These are phyloP conservation scores for Beauveria australis DNA, from an alignment of 2,329 filamentous ascomycete species.

Conservation along the genomic window DNA sequence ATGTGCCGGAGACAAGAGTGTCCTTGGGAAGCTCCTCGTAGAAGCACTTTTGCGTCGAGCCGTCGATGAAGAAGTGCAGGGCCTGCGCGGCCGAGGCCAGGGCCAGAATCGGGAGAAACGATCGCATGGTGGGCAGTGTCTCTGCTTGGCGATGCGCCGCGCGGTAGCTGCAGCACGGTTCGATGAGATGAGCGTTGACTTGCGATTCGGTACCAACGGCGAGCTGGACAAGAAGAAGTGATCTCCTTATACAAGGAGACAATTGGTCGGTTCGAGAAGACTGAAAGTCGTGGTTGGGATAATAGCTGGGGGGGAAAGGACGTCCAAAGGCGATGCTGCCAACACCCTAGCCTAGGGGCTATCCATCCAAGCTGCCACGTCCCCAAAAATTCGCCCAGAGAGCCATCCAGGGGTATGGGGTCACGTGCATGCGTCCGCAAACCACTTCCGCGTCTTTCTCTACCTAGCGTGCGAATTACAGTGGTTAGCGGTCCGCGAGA, in stretches of 20 bases:
- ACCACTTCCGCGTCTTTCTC: conserved; percentile 1
- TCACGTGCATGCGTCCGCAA: conserved; percentile 25
- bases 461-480: background rate
- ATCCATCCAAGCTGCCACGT: conserved; percentile 43
- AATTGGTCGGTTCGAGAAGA: background rate
- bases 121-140: conserved; percentile 39
- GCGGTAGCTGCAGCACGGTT: background rate
- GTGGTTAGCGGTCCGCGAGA: background rate
- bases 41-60: conserved; percentile 83
- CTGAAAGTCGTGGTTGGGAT: background rate
- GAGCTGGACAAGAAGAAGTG: background rate
- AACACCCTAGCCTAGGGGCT: conserved; percentile 8
- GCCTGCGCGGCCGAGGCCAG: conserved; percentile 63
- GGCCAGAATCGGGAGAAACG: conserved; percentile 57
- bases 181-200: background rate
- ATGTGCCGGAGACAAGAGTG: conserved; percentile 90
- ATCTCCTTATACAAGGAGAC: background rate
- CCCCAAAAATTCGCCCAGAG: conserved; percentile 29
- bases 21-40: conserved; percentile 97
- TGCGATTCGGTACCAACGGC: background rate
- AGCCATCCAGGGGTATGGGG: conserved; percentile 21
- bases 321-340: background rate
- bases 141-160: background rate
- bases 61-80: conserved; percentile 94
- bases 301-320: background rate